These are phyloP conservation scores for Pichia nanzhaoensis DNA, from an alignment of 805 yeast species.

Conservation along the genomic window DNA sequence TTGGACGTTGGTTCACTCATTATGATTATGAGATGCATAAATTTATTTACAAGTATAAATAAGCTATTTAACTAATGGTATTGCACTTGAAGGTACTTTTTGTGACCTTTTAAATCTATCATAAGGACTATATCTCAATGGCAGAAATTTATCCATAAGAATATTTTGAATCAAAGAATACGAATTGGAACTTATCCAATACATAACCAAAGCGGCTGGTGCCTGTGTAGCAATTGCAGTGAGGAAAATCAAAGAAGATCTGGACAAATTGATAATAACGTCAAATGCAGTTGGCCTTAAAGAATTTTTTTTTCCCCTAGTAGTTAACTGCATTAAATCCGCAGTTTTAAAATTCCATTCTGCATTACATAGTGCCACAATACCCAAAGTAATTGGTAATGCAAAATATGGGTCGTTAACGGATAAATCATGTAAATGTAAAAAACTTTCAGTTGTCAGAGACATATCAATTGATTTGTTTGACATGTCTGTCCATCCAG, in stretches of 20 bases:
- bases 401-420: constrained; percentile 53
- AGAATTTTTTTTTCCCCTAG: constrained; percentile 34
- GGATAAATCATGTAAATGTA: constrained; percentile 57
- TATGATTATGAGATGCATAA: constrained; percentile 8
- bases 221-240: constrained; percentile 85
- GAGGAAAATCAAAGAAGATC: constrained; percentile 70
- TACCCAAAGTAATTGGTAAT: constrained; percentile 68
- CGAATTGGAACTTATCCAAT: constrained; percentile 83
- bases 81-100: constrained; percentile 10
- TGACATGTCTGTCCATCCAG: constrained; percentile 51
- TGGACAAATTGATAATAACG: constrained; percentile 59
- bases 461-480: constrained; percentile 44
- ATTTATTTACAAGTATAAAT: constrained; percentile 4
- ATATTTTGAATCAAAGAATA: constrained; percentile 74
- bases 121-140: constrained; percentile 47
- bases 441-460: constrained; percentile 46
- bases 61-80: constrained; percentile 8
- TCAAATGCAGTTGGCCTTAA: constrained; percentile 54
- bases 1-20: constrained; percentile 10
- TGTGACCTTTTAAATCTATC: constrained; percentile 17
- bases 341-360: constrained; percentile 77
- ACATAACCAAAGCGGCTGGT: constrained; percentile 73
- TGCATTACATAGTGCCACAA: constrained; percentile 64
- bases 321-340: constrained; percentile 39
- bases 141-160: constrained; percentile 57